These are phyloP conservation scores for Penicillium egyptiacum DNA, from an alignment of 495 filamentous ascomycete genomes.

Conservation along the genomic window DNA sequence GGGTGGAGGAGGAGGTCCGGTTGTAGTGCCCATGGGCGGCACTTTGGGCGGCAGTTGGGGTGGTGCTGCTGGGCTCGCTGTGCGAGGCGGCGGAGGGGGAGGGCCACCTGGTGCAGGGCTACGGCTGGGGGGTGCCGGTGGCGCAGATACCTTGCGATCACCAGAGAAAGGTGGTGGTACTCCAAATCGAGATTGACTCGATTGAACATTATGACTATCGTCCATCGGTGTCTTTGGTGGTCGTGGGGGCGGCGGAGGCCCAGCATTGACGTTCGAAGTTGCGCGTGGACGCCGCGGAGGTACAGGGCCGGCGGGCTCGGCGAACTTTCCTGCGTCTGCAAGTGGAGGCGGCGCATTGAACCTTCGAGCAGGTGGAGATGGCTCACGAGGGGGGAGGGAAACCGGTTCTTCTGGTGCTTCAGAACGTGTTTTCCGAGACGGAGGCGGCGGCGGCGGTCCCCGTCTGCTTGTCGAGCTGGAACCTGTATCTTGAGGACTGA, in stretches of 20 bases:
- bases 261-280: slow-evolving; percentile 59
- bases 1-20: slow-evolving; percentile 60
- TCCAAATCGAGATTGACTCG: slow-evolving; percentile 54
- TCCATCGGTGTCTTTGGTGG: slow-evolving; percentile 86
- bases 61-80: slow-evolving; percentile 51
- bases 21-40: slow-evolving; percentile 40
- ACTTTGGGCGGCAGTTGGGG: slow-evolving; percentile 75
- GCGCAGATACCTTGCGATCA: slow-evolving; percentile 60
- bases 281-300: slow-evolving; percentile 58
- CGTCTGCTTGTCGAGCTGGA: slow-evolving; percentile 60
- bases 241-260: slow-evolving; percentile 80
- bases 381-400: slow-evolving; percentile 50
- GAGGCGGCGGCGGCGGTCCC: slow-evolving; percentile 83
- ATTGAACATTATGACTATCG: slow-evolving; percentile 53
- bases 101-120: slow-evolving; percentile 53
- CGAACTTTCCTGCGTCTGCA: slow-evolving; percentile 81
- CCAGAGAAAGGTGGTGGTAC: slow-evolving; percentile 84
- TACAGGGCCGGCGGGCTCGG: slow-evolving; percentile 53
- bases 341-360: slow-evolving; percentile 85
- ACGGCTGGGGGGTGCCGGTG: slow-evolving; percentile 74
- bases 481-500: slow-evolving; percentile 70
- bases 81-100: slow-evolving; percentile 69
- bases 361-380: slow-evolving; percentile 47
- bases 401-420: slow-evolving; percentile 55
- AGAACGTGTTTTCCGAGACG: slow-evolving; percentile 61